Conservation (phyloP, 371 early-diverging fungal species). For the Lichtheimia corymbifera region DNA sequence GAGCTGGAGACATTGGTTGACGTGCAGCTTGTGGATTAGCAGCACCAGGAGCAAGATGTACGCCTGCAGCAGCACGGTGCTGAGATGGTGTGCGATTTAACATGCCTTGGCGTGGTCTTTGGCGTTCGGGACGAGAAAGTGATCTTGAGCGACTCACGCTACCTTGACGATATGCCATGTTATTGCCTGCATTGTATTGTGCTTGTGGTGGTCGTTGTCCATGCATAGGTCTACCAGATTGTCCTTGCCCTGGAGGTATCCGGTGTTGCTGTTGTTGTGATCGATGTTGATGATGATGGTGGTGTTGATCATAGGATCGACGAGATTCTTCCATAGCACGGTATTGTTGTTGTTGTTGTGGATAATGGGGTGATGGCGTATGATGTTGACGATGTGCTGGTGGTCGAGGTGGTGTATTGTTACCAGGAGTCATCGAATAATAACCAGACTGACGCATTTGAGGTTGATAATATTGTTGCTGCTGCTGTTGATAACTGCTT, state of each 20-base stretch:
- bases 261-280: slow-evolving; percentile 10
- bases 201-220: slow-evolving; percentile 32
- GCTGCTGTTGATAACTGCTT: not conserved
- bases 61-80: slow-evolving; percentile 18
- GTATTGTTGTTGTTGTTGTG: not conserved
- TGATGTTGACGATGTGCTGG: not conserved
- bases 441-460: slow-evolving; percentile 8
- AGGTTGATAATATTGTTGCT: not conserved
- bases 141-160: slow-evolving; percentile 43
- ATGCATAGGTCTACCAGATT: slow-evolving; percentile 8
- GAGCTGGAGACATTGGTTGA: slow-evolving; percentile 46
- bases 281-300: slow-evolving; percentile 5
- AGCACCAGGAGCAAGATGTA: slow-evolving; percentile 10
- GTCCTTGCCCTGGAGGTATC: slow-evolving; percentile 21
- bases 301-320: not conserved
- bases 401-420: not conserved
- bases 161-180: slow-evolving; percentile 15
- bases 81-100: slow-evolving; percentile 41
- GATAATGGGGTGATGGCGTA: slow-evolving; percentile 1
- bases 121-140: slow-evolving; percentile 49
- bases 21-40: slow-evolving; percentile 13
- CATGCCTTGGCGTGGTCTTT: slow-evolving; percentile 47
- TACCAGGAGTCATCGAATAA: slow-evolving; percentile 1
- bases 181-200: slow-evolving; percentile 22
- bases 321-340: not conserved